Base-by-base conservation (phyloP, 108 stramenopile genomes). In the Skeletonema marinoi region DNA sequence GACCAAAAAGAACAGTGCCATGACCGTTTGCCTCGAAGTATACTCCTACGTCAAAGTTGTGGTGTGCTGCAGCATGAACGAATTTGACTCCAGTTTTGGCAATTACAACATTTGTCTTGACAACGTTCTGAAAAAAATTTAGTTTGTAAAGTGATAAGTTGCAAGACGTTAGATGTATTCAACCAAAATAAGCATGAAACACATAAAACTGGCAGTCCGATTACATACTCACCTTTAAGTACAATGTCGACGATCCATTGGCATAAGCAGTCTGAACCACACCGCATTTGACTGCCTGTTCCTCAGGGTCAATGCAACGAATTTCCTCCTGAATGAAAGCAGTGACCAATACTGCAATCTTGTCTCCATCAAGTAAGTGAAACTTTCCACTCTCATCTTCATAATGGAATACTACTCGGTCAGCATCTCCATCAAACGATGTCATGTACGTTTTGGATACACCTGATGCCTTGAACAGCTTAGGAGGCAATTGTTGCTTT, bases 11-110 rank as follows among this genome's bases (percentile, higher is more conserved):
- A 29, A 99, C 98, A 2, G 98, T 99, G 8, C 99, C 99, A 76
- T 99, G 99, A 6, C 99, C 99, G 85, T 99, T 99, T 51, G 99
- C 94, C 85, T 99, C 99, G 82, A 99, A 99, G 91, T 99, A 99
- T 17, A 98, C 93, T 21, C 99, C 99, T 19, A 99, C 87, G 82
- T 99, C 99, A 86, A 96, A 98, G 36, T 89, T 66, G 35, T 90
- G 75, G 64, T 89, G 81, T 4, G 98, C 98, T 48, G 90, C 92
- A 59, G 95, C 93, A 78, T 99, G 99, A 8, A 99, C 87, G 74
- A 97, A 91, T 79, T 99, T 99, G 66, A 99, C 98, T 35, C 98
- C 98, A 11, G 99, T 98, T 86, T 96, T 97, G 74, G 96, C 95
- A 73, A 96, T 86, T 8, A 84, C 68, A 14, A 96, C 93, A 48